Conservation (phyloP, 2,329 filamentous ascomycete species). For the Nannizziopsis arthrosporioides region DNA sequence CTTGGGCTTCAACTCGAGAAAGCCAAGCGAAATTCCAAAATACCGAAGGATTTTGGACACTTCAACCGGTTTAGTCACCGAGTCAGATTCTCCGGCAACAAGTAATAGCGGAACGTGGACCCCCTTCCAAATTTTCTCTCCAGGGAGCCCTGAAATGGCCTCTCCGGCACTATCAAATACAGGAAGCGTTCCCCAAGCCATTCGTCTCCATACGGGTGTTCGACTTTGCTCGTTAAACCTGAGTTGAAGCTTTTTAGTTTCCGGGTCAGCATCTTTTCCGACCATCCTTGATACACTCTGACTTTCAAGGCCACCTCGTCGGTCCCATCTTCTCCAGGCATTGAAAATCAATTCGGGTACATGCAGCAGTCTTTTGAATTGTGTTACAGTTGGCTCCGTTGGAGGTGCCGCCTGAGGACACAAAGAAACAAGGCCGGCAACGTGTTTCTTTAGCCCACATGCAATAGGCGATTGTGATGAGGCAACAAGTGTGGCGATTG, state of each 20-base stretch:
- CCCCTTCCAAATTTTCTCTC: constrained; percentile 57
- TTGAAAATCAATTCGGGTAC: constrained; percentile 60
- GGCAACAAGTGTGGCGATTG: constrained; percentile 61
- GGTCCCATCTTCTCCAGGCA: constrained; percentile 65
- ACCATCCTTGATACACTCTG: constrained; percentile 66
- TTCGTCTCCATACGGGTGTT: constrained; percentile 70
- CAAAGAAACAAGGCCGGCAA: constrained; percentile 68
- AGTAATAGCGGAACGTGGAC: constrained; percentile 65
- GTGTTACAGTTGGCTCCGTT: constrained; percentile 40
- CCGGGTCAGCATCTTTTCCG: constrained; percentile 30
- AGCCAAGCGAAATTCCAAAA: constrained; percentile 7
- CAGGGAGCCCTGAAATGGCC: constrained; percentile 54
- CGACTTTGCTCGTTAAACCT: constrained; percentile 64
- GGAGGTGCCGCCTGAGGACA: constrained; percentile 63
- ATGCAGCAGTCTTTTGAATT: constrained; percentile 49
- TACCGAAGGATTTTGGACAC: constrained; percentile 52
- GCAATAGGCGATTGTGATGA: constrained; percentile 45
- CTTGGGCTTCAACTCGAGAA: not conserved
- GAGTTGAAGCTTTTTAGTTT: constrained; percentile 34
- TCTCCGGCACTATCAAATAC: constrained; percentile 43
- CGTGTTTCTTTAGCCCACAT: constrained; percentile 46
- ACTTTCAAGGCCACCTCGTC: constrained; percentile 65
- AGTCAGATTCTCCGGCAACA: constrained; percentile 65
- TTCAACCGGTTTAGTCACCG: constrained; percentile 60
- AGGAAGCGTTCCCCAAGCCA: constrained; percentile 62